Conservation (phyloP, 139 green algal species). For the Chlorella sp. region DNA sequence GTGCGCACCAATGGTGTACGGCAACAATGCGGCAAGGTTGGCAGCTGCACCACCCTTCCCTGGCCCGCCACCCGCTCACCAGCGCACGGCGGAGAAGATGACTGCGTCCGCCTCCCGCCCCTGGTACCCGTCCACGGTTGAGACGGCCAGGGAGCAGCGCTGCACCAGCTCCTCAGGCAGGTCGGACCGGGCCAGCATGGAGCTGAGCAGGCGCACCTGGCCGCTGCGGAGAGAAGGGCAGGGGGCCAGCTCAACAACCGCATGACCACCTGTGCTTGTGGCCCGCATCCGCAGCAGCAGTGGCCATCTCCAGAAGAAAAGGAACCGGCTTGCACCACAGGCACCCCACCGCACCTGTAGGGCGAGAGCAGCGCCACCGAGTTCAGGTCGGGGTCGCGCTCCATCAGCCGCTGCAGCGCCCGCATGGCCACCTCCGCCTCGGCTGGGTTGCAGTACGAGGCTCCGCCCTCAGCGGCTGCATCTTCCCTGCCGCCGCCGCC, state of each 20-base stretch:
- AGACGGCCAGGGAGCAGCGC: slow-evolving; percentile 20
- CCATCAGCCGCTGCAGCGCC: slow-evolving; percentile 27
- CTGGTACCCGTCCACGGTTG: slow-evolving; percentile 71
- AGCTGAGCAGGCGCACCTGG: slow-evolving; percentile 43
- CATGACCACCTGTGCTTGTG: too few relatives aligned
- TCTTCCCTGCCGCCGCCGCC: neutral
- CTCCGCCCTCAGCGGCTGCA: neutral
- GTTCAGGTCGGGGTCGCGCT: slow-evolving; percentile 43
- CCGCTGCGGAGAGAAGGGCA: slow-evolving; percentile 1
- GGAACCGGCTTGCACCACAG: neutral
- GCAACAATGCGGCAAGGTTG: too few relatives aligned
- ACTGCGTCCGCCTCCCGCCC: slow-evolving; percentile 93
- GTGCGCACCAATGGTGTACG: too few relatives aligned
- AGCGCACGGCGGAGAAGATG: slow-evolving; percentile 88
- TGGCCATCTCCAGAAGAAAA: too few relatives aligned
- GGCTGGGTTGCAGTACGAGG: slow-evolving; percentile 66
- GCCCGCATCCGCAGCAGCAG: too few relatives aligned
- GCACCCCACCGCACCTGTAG: slow-evolving; percentile 50
- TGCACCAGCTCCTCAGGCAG: neutral
- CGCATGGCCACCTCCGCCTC: slow-evolving; percentile 71
- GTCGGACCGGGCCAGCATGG: neutral
- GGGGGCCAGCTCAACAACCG: neutral
- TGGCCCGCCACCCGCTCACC: slow-evolving; percentile 5
- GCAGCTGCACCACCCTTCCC: too few relatives aligned
- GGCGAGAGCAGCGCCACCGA: slow-evolving; percentile 83